Conservation (phyloP, 768 basidiomycete genomes). For the Tulasnella sp. region DNA sequence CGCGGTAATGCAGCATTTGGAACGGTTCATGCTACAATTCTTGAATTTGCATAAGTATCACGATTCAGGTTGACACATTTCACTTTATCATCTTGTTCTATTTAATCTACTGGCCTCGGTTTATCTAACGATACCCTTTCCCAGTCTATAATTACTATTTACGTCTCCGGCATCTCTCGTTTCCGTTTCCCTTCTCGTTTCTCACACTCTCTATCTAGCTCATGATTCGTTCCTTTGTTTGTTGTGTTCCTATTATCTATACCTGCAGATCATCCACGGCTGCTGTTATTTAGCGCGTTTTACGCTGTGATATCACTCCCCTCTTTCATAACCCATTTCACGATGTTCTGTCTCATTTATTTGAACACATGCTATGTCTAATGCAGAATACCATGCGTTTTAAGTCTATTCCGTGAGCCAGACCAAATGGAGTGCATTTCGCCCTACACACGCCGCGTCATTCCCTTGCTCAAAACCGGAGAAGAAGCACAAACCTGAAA, state of each 20-base stretch:
- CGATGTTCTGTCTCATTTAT: neutral
- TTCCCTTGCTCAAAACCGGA: neutral
- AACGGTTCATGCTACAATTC: neutral
- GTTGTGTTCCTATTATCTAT: neutral
- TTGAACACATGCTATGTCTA: neutral
- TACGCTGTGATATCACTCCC: neutral
- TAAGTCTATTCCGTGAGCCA: neutral
- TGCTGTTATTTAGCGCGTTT: slow-evolving; percentile 1
- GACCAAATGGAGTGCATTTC: neutral
- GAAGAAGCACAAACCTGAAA: neutral
- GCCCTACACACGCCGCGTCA: neutral
- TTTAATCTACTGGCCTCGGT: slow-evolving; percentile 8
- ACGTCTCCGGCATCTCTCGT: neutral
- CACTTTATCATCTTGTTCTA: neutral
- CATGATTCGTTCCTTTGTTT: neutral
- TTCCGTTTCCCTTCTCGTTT: neutral
- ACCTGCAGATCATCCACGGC: neutral
- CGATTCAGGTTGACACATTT: neutral
- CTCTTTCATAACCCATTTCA: neutral
- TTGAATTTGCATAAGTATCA: neutral
- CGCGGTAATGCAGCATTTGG: neutral
- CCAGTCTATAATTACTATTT: slow-evolving; percentile 1
- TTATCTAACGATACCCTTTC: slow-evolving; percentile 4
- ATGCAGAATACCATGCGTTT: neutral
- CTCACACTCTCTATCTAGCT: neutral